These are phyloP conservation scores for Vitis labrusca DNA, from an alignment of 164 flowering plant species.

Conservation along the genomic window DNA sequence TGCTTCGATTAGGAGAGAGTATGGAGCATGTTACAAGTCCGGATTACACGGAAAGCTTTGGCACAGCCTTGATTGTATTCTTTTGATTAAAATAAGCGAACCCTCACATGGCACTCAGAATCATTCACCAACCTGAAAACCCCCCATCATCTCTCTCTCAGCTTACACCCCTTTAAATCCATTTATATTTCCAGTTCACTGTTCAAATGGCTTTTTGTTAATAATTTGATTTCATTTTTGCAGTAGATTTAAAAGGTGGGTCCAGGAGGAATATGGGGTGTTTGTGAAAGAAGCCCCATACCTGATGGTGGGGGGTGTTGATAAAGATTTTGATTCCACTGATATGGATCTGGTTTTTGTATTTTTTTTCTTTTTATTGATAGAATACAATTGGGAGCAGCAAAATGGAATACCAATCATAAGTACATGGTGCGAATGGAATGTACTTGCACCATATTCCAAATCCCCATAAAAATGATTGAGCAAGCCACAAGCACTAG, in stretches of 20 bases:
- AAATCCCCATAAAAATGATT: conserved; percentile 21
- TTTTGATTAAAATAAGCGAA: conserved; percentile 4
- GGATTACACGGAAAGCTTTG: conserved; percentile 20
- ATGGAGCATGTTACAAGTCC: conserved; percentile 14
- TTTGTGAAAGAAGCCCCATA: conserved; percentile 24
- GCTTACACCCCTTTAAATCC: too few relatives aligned
- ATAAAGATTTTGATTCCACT: conserved; percentile 1
- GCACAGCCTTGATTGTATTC: background rate
- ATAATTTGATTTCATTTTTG: too few relatives aligned
- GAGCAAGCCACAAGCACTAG: background rate
- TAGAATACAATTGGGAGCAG: background rate
- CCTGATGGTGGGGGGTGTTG: conserved; percentile 10
- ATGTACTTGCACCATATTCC: conserved; percentile 17
- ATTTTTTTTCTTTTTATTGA: background rate
- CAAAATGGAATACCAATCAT: conserved; percentile 11
- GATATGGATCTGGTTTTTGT: background rate
- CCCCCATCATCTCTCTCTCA: conserved; percentile 10
- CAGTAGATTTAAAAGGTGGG: background rate
- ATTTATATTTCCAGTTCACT: too few relatives aligned
- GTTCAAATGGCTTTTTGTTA: too few relatives aligned
- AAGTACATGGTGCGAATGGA: conserved; percentile 21
- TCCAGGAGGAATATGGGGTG: conserved; percentile 12
- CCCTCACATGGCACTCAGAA: conserved; percentile 27
- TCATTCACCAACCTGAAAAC: conserved; percentile 28
- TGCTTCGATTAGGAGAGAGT: background rate